Evolutionary conservation across 2,329 filamentous ascomycete species (phyloP).

Genomic region (Myriosclerotinia curreyana): DNA sequence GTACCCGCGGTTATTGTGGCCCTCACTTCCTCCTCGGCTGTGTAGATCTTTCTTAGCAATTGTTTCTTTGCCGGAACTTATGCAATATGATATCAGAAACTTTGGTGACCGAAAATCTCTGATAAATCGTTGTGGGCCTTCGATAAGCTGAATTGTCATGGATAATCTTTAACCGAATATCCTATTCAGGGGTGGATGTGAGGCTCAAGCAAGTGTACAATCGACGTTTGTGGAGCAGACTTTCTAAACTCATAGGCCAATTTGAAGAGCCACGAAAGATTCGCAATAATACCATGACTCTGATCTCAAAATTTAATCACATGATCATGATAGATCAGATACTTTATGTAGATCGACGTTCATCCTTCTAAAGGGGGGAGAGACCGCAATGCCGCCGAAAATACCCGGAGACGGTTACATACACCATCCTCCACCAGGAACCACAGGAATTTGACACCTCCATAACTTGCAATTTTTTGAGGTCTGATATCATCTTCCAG

Average conservation of each 20-base stretch:
- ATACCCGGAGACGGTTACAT: constrained; percentile 3
- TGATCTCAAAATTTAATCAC: constrained; percentile 1
- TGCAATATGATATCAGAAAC: constrained; percentile 23
- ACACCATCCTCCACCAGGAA: constrained; percentile 12
- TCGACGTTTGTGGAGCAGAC: not conserved
- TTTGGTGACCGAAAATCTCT: constrained; percentile 7
- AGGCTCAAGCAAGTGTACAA: not conserved
- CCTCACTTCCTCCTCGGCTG: not conserved
- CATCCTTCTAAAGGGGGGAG: constrained; percentile 7
- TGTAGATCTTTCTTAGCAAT: constrained; percentile 11
- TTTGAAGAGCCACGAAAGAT: not conserved
- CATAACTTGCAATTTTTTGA: constrained; percentile 5
- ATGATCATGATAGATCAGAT: constrained; percentile 9
- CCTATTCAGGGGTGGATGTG: constrained; percentile 4
- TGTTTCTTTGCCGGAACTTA: constrained; percentile 7
- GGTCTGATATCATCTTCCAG: constrained; percentile 20
- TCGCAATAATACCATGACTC: not conserved
- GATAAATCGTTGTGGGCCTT: constrained; percentile 15
- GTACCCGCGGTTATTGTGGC: not conserved
- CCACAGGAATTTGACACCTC: constrained; percentile 11
- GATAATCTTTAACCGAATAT: not conserved
- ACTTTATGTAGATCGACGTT: constrained; percentile 4
- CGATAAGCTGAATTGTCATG: constrained; percentile 18
- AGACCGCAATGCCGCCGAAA: constrained; percentile 20
- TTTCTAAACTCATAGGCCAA: not conserved